A percentile compares a stretch with the other conserved stretches of the same genome.
These are phyloP conservation scores for Oenanthe sinensis DNA, from an alignment of 129 eudicot species.

Conservation along the genomic window DNA sequence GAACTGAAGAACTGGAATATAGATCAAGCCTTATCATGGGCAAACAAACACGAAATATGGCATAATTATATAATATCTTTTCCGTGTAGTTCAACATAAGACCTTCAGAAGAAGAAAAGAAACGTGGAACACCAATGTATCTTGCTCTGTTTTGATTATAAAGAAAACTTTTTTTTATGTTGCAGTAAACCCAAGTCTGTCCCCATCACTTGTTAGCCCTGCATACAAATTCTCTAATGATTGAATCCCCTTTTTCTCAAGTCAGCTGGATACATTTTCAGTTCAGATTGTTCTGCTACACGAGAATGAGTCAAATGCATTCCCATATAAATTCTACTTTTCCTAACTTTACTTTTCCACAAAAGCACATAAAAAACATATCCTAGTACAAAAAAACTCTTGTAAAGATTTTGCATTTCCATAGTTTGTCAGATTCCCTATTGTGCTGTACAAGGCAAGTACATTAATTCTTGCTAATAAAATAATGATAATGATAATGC, in stretches of 20 bases:
- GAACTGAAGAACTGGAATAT: neutral
- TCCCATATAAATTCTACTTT: neutral
- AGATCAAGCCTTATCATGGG: neutral
- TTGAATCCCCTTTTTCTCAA: neutral
- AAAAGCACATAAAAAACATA: neutral
- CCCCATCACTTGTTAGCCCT: neutral
- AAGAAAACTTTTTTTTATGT: neutral
- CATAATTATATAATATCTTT: neutral
- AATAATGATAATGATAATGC: conserved; percentile 5
- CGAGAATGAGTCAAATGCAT: neutral
- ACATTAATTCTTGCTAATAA: neutral
- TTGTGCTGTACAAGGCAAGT: neutral
- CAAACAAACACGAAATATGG: neutral
- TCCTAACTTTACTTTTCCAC: neutral
- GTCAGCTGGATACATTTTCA: neutral
- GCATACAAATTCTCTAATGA: neutral
- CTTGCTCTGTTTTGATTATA: neutral
- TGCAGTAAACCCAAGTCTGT: neutral
- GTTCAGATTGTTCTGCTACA: neutral
- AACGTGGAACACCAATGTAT: neutral
- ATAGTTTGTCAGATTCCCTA: neutral
- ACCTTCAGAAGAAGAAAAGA: neutral
- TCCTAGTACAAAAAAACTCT: neutral
- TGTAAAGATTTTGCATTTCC: neutral
- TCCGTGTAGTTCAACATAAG: neutral